Evolutionary conservation across 768 basidiomycete species (phyloP).

Genomic region (Mycena floridula): DNA sequence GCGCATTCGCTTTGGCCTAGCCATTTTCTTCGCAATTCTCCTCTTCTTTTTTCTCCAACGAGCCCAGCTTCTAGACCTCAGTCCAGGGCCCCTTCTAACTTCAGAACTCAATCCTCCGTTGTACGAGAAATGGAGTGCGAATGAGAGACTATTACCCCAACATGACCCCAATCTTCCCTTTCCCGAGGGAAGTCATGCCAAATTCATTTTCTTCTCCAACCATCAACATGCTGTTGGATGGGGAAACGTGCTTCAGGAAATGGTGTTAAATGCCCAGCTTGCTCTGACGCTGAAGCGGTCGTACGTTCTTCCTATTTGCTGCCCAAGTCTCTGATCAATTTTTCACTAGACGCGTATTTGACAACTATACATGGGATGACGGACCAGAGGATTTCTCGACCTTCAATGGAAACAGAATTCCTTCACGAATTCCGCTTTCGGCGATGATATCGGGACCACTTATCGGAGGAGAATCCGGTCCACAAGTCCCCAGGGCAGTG

Average conservation of each 20-base stretch:
- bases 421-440: conserved; percentile 49
- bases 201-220: conserved; percentile 44
- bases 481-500: conserved; percentile 31
- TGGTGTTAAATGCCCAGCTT: conserved; percentile 44
- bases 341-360: conserved; percentile 42
- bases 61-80: too few relatives aligned
- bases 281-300: conserved; percentile 40
- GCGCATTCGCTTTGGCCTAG: too few relatives aligned
- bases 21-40: too few relatives aligned
- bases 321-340: neutral
- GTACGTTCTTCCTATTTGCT: conserved; percentile 25
- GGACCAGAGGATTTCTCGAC: conserved; percentile 32
- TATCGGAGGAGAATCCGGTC: conserved; percentile 32
- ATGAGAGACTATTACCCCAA: conserved; percentile 40
- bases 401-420: conserved; percentile 43
- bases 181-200: conserved; percentile 33
- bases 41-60: too few relatives aligned
- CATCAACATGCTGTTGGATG: conserved; percentile 49
- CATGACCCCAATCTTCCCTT: conserved; percentile 31
- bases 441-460: conserved; percentile 44
- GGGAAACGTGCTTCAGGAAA: conserved; percentile 59
- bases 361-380: conserved; percentile 52
- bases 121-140: conserved; percentile 35
- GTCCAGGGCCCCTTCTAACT: too few relatives aligned
- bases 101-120: too few relatives aligned